Base-by-base conservation (phyloP, 257 asterid species). In the Capsicum baccatum region DNA sequence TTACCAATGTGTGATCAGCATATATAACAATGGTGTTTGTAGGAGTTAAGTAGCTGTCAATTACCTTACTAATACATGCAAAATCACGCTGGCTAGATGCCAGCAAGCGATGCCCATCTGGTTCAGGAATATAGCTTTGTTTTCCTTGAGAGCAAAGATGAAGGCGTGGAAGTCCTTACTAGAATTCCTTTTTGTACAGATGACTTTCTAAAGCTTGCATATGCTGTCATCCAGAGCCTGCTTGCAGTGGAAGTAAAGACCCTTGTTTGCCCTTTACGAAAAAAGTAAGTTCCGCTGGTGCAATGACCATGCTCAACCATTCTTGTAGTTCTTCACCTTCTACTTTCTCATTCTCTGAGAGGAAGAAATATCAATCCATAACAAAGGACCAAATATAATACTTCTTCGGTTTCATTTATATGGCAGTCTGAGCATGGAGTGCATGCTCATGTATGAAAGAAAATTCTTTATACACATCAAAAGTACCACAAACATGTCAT, bases 311-410 rank as follows among this genome's bases (percentile, higher is more conserved):
- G 85, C 90, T 97, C 90, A 97, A 85, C 97, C 97, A 92, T 88
- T 92, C 94, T 86, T 95, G 97, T 85, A 97, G 93, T 80, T 95
- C 98, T 88, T 97, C 97, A 13, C 99, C 99, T 90, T 95, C 99
- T 79, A 97, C 98, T 85, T 95, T 97, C 93, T 97, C 99, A 66
- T 93, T 93, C 35, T 90, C 99, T 97, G 88, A 54, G 64, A 35
- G 64, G 82, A 78, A 78, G 48, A 50, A 21, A 74, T 50, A 48
- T 50, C 44, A 50, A 74, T 50, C 60, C 42, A 50, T 74, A 21
- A 74, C 26, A 71, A 6, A 74, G 42, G 19, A 74, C 44, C 80
- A 74, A 74, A 74, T 21, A 74, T 74, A 74, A 69, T 42, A 42
- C 55, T 39, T 21, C 17, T 56, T 15, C 79, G 42, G 54, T 69